Conservation (phyloP, 83 land plant genomes). For the Picea mariana region DNA sequence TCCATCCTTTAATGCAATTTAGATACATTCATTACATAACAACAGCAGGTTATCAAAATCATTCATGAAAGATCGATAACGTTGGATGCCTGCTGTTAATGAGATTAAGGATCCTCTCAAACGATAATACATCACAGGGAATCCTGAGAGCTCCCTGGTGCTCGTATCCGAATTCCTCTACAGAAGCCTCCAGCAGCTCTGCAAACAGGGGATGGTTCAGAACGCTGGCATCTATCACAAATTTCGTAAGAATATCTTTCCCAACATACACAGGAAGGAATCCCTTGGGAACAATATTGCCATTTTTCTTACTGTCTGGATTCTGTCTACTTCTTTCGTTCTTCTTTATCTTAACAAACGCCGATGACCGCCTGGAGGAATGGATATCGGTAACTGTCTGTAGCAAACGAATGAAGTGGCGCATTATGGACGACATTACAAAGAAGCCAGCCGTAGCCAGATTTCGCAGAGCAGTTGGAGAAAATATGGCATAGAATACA, state of each 20-base stretch:
- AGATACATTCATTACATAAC: too few species aligned
- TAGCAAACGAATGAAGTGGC: background rate
- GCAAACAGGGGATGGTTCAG: background rate
- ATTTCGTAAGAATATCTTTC: background rate
- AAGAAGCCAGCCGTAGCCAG: background rate
- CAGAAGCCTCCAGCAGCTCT: background rate
- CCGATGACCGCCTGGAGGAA: too few species aligned
- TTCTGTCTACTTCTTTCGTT: too few species aligned
- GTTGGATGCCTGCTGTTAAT: background rate
- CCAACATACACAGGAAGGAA: background rate
- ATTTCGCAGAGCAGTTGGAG: too few species aligned
- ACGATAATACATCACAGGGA: constrained; percentile 2
- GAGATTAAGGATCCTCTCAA: background rate
- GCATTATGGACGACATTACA: background rate
- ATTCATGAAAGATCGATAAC: too few species aligned
- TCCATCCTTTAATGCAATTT: too few species aligned
- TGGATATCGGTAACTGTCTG: background rate
- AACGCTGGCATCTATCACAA: constrained; percentile 4
- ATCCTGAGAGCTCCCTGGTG: constrained; percentile 4
- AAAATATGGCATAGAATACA: too few species aligned
- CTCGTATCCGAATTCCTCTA: background rate
- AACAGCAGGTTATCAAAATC: too few species aligned
- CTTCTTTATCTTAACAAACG: background rate
- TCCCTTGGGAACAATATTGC: background rate
- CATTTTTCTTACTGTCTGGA: background rate